A percentile compares a stretch with the other conserved stretches of the same genome.
phyloP scores from a whole-genome alignment of 768 basidiomycete genomes.

The Russula abietina region DNA sequence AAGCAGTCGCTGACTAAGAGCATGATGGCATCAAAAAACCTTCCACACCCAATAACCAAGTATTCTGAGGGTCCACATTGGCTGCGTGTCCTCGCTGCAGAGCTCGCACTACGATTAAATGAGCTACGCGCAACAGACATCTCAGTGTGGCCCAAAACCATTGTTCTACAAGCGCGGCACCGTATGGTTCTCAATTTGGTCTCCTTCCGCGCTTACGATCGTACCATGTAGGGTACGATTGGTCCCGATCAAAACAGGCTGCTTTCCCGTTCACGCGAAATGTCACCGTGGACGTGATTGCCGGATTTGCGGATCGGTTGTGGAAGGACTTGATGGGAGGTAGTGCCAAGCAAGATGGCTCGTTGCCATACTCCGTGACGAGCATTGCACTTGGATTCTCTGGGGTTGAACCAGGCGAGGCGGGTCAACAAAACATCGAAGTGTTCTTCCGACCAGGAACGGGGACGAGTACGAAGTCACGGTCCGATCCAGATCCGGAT shows the following conservation, averaged over 20 bases:
- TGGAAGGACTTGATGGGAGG: conserved; percentile 80
- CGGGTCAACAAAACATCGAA: conserved; percentile 83
- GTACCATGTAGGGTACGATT: conserved; percentile 7
- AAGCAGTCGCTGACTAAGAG: conserved; percentile 77
- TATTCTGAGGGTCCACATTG: conserved; percentile 77
- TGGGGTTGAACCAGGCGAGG: conserved; percentile 67
- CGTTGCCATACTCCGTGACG: conserved; percentile 55
- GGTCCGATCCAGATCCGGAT: background rate
- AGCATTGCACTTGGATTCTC: conserved; percentile 69
- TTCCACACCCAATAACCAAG: conserved; percentile 70
- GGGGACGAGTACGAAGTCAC: conserved; percentile 24
- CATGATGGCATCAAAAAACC: conserved; percentile 96
- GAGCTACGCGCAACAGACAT: conserved; percentile 71
- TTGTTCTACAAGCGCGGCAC: conserved; percentile 73
- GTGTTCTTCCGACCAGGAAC: conserved; percentile 61
- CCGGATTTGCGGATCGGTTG: conserved; percentile 67
- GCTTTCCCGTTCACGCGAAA: conserved; percentile 80
- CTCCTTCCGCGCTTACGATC: background rate
- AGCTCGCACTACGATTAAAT: conserved; percentile 76
- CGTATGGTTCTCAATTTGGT: conserved; percentile 36
- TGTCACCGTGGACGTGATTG: conserved; percentile 70
- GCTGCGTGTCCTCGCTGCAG: conserved; percentile 87
- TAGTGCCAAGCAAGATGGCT: conserved; percentile 29
- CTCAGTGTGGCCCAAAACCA: conserved; percentile 86
- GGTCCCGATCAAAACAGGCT: conserved; percentile 58